phyloP scores from a whole-genome alignment of 208 protist species.

The Trypanosoma melophagium region DNA sequence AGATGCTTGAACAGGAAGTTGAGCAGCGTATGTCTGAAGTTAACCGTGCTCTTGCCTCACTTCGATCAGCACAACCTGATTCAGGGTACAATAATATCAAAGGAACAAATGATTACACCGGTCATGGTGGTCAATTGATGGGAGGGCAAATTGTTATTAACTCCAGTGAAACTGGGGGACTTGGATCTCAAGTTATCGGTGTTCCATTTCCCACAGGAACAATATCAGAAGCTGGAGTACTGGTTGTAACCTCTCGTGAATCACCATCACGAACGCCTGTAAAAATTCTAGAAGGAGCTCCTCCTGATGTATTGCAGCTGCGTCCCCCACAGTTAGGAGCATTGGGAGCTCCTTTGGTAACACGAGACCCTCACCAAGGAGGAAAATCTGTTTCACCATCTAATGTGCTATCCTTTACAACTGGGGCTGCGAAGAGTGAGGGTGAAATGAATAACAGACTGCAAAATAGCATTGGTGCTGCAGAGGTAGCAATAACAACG shows the following conservation, averaged over 20 bases:
- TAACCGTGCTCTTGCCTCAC: slow-evolving; percentile 71
- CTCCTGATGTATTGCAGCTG: slow-evolving; percentile 24
- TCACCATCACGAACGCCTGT: background rate
- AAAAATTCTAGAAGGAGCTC: background rate
- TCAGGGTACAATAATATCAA: background rate
- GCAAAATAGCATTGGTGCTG: background rate
- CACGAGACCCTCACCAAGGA: slow-evolving; percentile 19
- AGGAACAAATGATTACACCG: background rate
- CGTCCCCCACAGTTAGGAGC: slow-evolving; percentile 48
- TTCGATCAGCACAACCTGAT: slow-evolving; percentile 13
- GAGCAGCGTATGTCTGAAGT: slow-evolving; percentile 86
- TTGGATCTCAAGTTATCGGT: background rate
- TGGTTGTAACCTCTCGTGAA: slow-evolving; percentile 17
- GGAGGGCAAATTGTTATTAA: slow-evolving; percentile 22
- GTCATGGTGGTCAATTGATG: background rate
- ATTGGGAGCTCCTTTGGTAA: slow-evolving; percentile 56
- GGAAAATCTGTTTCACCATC: slow-evolving; percentile 20
- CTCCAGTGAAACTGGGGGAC: slow-evolving; percentile 3
- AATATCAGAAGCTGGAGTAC: background rate
- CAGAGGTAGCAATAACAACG: background rate
- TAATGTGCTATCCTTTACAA: slow-evolving; percentile 2
- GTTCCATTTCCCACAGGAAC: background rate
- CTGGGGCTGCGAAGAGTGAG: background rate
- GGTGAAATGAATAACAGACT: too few species aligned
- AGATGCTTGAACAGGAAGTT: slow-evolving; percentile 76